Base-by-base conservation (phyloP, 495 filamentous ascomycete species). In the Penicillium desertorum region DNA sequence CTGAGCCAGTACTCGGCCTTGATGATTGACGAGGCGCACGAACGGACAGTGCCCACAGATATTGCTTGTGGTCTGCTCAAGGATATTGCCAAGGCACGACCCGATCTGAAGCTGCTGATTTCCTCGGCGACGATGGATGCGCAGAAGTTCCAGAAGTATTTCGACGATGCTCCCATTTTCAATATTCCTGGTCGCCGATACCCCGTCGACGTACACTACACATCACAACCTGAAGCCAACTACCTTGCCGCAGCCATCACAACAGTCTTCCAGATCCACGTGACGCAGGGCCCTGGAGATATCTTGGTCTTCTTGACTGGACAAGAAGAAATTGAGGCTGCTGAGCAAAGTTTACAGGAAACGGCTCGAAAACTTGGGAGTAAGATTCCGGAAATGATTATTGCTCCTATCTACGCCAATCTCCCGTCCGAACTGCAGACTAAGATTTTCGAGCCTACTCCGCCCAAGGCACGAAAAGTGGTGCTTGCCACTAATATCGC, bases 1-100 rank as follows among this genome's bases (percentile, higher is more conserved):
- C 73, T 98, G 11, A 80, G 86, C 11, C 84, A 82, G n/a, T 98
- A 98, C 66, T 87, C 90, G 1, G 89, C 88, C 3, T 66, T 98
- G 59, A 96, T 98, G 88, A 93, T 98, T 59, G 94, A 98, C 66
- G 94, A 98, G 69, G 94, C 95, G 17, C 94, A 98, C 81, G 94
- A 98, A 68, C 80, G 94, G 61, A 96, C 90, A 0, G 80, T 98
- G 11, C 84, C 89, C 42, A 96, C 95, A 2, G 94, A 98, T 70
- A 91, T 98, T 64, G 79, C 97, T 5, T 84, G 96, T 55, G 92
- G 90, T 32, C 79, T 98, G 34, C 81, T 96, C 46, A 98, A 98
- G 68, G 94, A 98, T 77, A 86, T 98, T 56, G 88, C 90, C 12
- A 81, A 91, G 56, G 88, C 88, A 45, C 78, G 93, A 23, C 90